Evolutionary conservation across 345 rosid species (phyloP).

Genomic region (Nephelium lappaceum): DNA sequence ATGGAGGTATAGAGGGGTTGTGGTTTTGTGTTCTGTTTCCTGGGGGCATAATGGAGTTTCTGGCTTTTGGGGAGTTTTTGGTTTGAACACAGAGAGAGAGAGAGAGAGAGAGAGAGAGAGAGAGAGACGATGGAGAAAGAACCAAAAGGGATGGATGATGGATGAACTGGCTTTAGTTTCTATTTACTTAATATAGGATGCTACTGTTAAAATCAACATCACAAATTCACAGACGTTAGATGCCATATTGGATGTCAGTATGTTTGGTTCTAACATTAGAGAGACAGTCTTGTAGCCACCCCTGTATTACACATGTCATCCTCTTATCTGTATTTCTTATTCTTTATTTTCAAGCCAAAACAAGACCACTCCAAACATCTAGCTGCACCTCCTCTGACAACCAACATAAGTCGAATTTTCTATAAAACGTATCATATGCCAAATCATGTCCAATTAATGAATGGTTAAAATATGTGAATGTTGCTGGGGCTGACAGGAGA

Average conservation of each 20-base stretch:
- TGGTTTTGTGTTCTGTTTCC: slow-evolving; percentile 1
- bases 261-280: too few species aligned
- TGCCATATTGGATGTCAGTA: not conserved
- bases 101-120: not conserved
- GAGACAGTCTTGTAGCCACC: not conserved
- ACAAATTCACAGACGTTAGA: not conserved
- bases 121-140: not conserved
- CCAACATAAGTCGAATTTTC: not conserved
- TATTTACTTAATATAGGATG: slow-evolving; percentile 17
- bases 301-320: not conserved
- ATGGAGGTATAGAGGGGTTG: slow-evolving; percentile 2
- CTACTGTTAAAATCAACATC: not conserved
- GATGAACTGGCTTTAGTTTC: slow-evolving; percentile 25
- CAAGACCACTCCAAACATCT: not conserved
- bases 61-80: not conserved
- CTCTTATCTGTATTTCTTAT: not conserved
- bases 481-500: too few species aligned
- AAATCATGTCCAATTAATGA: too few species aligned
- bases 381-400: not conserved
- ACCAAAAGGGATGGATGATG: not conserved
- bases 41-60: not conserved
- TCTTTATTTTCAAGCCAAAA: not conserved
- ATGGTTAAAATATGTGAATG: too few species aligned
- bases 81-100: not conserved
- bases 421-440: too few species aligned